These are phyloP conservation scores for Viola pubescens DNA, from an alignment of 441 rosid genomes.

Conservation along the genomic window DNA sequence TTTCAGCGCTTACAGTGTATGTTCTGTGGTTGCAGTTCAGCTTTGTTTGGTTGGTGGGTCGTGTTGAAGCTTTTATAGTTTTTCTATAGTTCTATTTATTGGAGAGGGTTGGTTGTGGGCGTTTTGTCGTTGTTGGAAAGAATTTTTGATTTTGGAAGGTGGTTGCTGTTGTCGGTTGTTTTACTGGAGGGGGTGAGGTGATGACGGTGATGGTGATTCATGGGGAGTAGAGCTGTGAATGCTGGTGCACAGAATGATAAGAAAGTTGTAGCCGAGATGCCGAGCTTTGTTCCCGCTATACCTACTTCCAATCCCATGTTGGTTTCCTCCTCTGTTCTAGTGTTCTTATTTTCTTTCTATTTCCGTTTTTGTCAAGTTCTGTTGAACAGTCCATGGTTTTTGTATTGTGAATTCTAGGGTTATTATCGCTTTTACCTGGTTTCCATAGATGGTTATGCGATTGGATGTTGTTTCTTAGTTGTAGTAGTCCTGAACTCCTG, in stretches of 20 bases:
- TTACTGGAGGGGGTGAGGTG: conserved; percentile 8
- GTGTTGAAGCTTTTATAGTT: background rate
- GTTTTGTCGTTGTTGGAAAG: background rate
- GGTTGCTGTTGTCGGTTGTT: conserved; percentile 8
- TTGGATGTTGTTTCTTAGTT: background rate
- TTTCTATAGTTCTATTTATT: background rate
- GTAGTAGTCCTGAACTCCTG: background rate
- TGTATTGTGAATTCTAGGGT: background rate
- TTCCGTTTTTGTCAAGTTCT: background rate
- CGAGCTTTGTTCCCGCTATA: conserved; percentile 36
- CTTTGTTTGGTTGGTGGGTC: conserved; percentile 6
- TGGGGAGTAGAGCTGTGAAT: conserved; percentile 37
- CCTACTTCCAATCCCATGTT: conserved; percentile 40
- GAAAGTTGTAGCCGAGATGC: conserved; percentile 39
- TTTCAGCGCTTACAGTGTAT: background rate
- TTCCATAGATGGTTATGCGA: background rate
- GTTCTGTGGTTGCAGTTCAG: background rate
- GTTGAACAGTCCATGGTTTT: no score
- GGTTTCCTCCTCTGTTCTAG: conserved; percentile 3
- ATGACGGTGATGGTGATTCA: conserved; percentile 31
- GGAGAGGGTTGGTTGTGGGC: background rate
- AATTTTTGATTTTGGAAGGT: background rate
- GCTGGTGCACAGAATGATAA: conserved; percentile 29
- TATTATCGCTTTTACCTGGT: background rate
- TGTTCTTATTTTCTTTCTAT: background rate